Base-by-base conservation (phyloP, 441 rosid species). In the Flueggea neowawraea region DNA sequence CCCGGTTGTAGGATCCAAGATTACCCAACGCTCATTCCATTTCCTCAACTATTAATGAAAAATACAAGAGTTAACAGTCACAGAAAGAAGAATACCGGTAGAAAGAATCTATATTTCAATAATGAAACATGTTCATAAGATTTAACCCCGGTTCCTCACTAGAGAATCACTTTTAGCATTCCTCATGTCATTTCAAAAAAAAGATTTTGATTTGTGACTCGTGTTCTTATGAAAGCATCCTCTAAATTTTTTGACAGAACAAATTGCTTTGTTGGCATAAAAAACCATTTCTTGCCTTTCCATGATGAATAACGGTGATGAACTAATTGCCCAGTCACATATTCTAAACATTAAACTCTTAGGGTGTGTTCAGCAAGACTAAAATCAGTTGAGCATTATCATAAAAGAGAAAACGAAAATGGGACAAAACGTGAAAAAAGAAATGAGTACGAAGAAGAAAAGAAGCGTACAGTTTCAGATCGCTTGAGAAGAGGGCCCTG, bases 11-110 rank as follows among this genome's bases (percentile, higher is more conserved):
- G 99, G 99, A 69, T 95, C 98, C 61, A 95, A 84, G 64, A 88
- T 91, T 48, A 88, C 91, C 99, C 99, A 95, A 48, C 98, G 71
- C 68, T 91, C 99, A 14, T 95, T 95, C 99, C 99, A 95, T 76
- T 95, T 95, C 68, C 91, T 83, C 74, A 91, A 76, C 98, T 91
- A 70, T 45, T 43, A 63, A 69, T 10, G 56, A n/a, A 63, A 39
- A 58, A 54, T 16, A 57, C n/a, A 55, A 54, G 36, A 28, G 15
- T 50, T 16, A 2, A 56, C 39, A 39, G 12, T 41, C 64, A 51
- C 52, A 33, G 41, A 6, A 56, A 28, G 9, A 33, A 52, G 41
- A 47, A 31, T 6, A 41, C 31, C 50, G 5, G 10, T 6, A 3
- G 31, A 28, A 13, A 16, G 16, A 31, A 28, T 61, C 61, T 10